Percentiles rank a stretch among this genome's conserved stretches.
phyloP scores from a whole-genome alignment of 768 basidiomycete species.

The Cyclocybe aegerita region DNA sequence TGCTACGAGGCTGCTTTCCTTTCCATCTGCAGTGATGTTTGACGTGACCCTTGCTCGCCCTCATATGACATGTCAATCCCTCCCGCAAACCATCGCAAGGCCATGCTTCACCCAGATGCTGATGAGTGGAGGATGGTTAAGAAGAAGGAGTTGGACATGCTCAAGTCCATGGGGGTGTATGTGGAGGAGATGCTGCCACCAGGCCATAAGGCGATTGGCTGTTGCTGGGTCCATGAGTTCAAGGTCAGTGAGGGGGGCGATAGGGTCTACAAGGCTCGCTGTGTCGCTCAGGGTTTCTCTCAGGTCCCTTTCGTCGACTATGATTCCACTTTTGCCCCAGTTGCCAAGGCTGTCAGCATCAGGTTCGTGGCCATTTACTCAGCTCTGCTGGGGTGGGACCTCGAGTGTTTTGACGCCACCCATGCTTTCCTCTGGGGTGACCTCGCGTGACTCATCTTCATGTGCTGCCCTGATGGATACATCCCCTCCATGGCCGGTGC shows the following conservation, averaged over 20 bases:
- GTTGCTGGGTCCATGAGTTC: constrained; percentile 10
- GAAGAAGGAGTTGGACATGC: constrained; percentile 11
- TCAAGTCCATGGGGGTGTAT: constrained; percentile 8
- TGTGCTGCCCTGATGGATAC: background rate
- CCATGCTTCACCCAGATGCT: constrained; percentile 6
- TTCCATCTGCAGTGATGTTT: constrained; percentile 4
- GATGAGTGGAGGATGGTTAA: constrained; percentile 7
- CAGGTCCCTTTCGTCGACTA: constrained; percentile 11
- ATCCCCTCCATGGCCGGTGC: background rate
- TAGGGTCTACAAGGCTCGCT: background rate
- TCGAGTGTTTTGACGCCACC: constrained; percentile 3
- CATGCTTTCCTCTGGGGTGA: constrained; percentile 7
- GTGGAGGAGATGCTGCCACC: constrained; percentile 3
- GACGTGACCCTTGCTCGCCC: background rate
- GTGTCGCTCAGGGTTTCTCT: constrained; percentile 13
- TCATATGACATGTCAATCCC: constrained; percentile 7
- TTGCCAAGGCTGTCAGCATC: constrained; percentile 3
- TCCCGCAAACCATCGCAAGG: constrained; percentile 9
- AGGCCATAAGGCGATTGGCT: constrained; percentile 10
- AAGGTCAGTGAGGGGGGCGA: constrained; percentile 1
- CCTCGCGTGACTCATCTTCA: constrained; percentile 1
- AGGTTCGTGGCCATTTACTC: background rate
- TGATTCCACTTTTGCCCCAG: constrained; percentile 7
- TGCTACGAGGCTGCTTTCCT: constrained; percentile 3
- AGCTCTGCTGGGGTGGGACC: background rate